Conservation (phyloP, 2,329 filamentous ascomycete species). For the Pyricularia sp. region DNA sequence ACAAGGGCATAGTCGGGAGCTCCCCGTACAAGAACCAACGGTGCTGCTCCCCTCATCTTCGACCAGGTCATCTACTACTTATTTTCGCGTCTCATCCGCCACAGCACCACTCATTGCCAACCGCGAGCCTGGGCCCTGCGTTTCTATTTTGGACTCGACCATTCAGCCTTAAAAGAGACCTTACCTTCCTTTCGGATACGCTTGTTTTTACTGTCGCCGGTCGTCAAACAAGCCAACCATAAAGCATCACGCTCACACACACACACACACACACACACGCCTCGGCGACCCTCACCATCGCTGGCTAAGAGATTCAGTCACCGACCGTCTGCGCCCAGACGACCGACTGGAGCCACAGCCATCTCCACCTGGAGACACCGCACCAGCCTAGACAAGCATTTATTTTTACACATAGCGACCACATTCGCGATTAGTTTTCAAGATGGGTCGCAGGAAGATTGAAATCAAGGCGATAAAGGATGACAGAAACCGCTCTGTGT, state of each 20-base stretch:
- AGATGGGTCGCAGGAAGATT: conserved; percentile 97
- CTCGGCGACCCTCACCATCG: neutral
- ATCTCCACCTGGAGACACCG: neutral
- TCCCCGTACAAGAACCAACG: neutral
- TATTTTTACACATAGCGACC: neutral
- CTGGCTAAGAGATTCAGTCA: too few relatives aligned
- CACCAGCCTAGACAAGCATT: neutral
- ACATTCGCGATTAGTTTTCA: conserved; percentile 13
- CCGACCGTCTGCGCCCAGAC: neutral
- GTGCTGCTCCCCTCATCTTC: neutral
- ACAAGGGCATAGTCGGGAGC: neutral
- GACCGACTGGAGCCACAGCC: neutral
- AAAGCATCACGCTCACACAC: neutral
- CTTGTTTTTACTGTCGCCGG: neutral
- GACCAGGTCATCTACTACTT: neutral
- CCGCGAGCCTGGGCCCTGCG: neutral
- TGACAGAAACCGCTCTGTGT: conserved; percentile 96
- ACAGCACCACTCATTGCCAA: neutral
- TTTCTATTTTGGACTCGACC: neutral
- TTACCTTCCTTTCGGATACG: neutral
- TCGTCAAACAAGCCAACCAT: neutral
- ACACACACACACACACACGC: neutral
- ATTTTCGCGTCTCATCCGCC: neutral
- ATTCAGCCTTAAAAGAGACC: neutral
- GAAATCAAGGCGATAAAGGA: conserved; percentile 99